A percentile compares a stretch with the other conserved stretches of the same genome.
These are phyloP conservation scores for Microstroma glucosiphilum DNA, from an alignment of 1,284 basidiomycete species.

Conservation along the genomic window DNA sequence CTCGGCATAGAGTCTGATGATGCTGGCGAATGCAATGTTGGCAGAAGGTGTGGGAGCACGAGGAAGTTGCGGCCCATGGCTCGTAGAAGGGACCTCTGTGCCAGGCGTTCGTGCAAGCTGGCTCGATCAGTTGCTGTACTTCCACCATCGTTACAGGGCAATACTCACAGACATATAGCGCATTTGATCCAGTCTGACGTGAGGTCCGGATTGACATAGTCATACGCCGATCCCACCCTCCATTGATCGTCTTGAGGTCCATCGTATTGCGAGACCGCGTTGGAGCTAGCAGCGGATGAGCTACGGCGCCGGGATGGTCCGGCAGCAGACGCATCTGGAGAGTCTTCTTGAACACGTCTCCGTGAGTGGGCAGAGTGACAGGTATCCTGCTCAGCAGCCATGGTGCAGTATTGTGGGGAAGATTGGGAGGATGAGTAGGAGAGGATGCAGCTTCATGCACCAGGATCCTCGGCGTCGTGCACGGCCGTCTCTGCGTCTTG, in stretches of 20 bases:
- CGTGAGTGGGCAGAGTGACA: too few relatives aligned
- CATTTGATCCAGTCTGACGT: constrained; percentile 14
- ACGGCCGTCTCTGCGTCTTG: too few relatives aligned
- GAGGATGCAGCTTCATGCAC: too few relatives aligned
- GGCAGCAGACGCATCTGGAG: too few relatives aligned
- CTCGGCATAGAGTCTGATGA: not conserved
- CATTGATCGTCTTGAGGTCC: constrained; percentile 1
- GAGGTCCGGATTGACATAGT: not conserved
- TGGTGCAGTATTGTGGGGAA: too few relatives aligned
- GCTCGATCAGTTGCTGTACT: not conserved
- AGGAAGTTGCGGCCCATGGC: constrained; percentile 17
- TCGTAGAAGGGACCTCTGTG: constrained; percentile 26
- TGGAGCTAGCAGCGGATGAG: not conserved
- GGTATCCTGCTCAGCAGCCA: too few relatives aligned
- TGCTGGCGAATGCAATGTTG: constrained; percentile 23
- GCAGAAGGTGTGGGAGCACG: constrained; percentile 36
- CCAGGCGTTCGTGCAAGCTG: constrained; percentile 24
- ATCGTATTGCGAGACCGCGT: not conserved
- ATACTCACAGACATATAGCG: constrained; percentile 8
- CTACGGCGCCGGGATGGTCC: too few relatives aligned
- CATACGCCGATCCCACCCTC: not conserved
- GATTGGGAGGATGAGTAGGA: too few relatives aligned
- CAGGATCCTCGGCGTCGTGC: too few relatives aligned
- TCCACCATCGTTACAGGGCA: not conserved
- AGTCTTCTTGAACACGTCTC: too few relatives aligned